Percentiles rank a stretch among this genome's conserved stretches.
Conservation (phyloP, 148 eudicot species). For the Dysphania ambrosioides region DNA sequence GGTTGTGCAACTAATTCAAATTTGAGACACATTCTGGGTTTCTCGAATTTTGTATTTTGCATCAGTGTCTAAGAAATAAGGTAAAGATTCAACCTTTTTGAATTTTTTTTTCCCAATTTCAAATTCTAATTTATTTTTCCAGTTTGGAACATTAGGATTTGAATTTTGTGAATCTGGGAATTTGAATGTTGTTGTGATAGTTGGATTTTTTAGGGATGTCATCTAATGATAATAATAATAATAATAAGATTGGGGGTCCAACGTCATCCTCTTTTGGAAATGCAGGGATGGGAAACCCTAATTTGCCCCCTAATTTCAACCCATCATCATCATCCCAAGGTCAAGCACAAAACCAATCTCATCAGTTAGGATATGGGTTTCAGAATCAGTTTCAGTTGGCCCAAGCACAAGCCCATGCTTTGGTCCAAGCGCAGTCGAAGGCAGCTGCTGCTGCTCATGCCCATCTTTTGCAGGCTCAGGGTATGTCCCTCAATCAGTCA, state of each 20-base stretch:
- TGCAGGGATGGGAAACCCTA: slow-evolving; percentile 46
- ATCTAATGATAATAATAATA: slow-evolving; percentile 44
- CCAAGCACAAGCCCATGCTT: slow-evolving; percentile 55
- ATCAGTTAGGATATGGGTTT: slow-evolving; percentile 59
- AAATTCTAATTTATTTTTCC: neutral
- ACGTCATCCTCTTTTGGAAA: slow-evolving; percentile 59
- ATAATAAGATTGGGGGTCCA: slow-evolving; percentile 46
- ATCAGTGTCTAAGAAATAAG: neutral
- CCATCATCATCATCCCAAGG: slow-evolving; percentile 24
- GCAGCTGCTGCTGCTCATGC: slow-evolving; percentile 57
- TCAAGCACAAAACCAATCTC: slow-evolving; percentile 42
- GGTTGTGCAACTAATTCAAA: neutral
- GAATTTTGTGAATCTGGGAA: neutral
- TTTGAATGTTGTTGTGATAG: slow-evolving; percentile 3
- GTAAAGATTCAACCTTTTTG: neutral
- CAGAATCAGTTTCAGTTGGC: slow-evolving; percentile 61
- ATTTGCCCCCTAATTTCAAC: slow-evolving; percentile 51
- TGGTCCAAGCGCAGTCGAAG: slow-evolving; percentile 46
- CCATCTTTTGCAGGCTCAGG: slow-evolving; percentile 69
- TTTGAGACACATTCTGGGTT: neutral
- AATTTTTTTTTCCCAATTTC: neutral
- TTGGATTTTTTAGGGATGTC: slow-evolving; percentile 43
- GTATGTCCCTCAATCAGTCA: slow-evolving; percentile 48
- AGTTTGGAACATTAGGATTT: no score
- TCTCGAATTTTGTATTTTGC: neutral